These are phyloP conservation scores for Sedum album DNA, from an alignment of 164 flowering plant species.

Conservation along the genomic window DNA sequence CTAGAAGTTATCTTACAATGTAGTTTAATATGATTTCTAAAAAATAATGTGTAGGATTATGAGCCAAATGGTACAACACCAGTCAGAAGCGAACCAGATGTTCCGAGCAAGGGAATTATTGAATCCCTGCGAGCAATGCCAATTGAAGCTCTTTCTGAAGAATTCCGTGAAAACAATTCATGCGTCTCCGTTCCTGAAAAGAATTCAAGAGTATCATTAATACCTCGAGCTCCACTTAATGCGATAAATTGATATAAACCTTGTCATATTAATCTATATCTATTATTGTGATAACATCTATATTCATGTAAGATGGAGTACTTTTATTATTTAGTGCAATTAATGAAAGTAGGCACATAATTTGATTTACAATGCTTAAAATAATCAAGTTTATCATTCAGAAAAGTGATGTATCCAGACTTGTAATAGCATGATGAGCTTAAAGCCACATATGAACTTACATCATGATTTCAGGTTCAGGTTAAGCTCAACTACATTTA, in stretches of 20 bases:
- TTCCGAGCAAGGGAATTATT: conserved; percentile 66
- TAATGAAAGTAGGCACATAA: too few species aligned
- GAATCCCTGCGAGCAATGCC: conserved; percentile 80
- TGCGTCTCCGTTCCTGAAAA: conserved; percentile 41
- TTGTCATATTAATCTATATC: too few species aligned
- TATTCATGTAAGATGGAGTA: too few species aligned
- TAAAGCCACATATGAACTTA: too few species aligned
- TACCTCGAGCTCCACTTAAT: conserved; percentile 69
- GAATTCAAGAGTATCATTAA: conserved; percentile 51
- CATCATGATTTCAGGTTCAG: too few species aligned
- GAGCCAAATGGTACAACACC: conserved; percentile 86
- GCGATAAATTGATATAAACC: conserved; percentile 56
- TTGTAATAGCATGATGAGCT: too few species aligned
- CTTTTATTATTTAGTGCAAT: too few species aligned
- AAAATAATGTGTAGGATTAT: conserved; percentile 51
- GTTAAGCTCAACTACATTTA: too few species aligned
- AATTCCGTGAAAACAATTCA: conserved; percentile 75
- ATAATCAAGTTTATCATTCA: too few species aligned
- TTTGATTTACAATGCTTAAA: too few species aligned
- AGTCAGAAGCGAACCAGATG: conserved; percentile 40
- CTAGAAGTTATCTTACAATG: neutral
- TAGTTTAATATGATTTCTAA: neutral
- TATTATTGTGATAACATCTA: too few species aligned
- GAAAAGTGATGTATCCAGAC: too few species aligned
- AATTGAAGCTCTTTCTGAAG: conserved; percentile 64